Percentiles rank a stretch among this genome's conserved stretches.
Evolutionary conservation across 305 asterid species (phyloP).

Genomic region (Ajuga reptans): DNA sequence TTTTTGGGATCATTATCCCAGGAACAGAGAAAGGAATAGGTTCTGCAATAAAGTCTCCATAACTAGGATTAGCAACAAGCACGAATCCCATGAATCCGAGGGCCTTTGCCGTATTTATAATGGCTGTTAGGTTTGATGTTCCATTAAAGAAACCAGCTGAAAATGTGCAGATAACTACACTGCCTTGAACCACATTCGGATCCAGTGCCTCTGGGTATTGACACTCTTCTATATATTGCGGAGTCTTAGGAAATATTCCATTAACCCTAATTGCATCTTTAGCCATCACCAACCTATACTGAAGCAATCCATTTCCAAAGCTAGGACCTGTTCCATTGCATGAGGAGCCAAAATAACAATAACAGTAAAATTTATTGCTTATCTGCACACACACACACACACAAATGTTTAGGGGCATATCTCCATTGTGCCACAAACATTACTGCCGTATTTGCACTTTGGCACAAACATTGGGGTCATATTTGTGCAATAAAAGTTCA

Average conservation of each 20-base stretch:
- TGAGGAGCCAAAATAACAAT: too few species aligned
- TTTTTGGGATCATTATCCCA: conserved; percentile 69
- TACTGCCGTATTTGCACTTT: too few species aligned
- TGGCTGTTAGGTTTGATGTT: conserved; percentile 45
- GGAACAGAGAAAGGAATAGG: conserved; percentile 78
- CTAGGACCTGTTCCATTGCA: conserved; percentile 43
- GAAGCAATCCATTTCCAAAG: conserved; percentile 50
- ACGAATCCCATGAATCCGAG: conserved; percentile 66
- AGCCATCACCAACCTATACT: conserved; percentile 59
- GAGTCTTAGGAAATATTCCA: conserved; percentile 45
- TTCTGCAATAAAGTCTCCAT: conserved; percentile 81
- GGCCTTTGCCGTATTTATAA: conserved; percentile 49
- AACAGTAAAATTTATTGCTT: too few species aligned
- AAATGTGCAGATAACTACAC: conserved; percentile 76
- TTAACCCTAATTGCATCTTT: conserved; percentile 51
- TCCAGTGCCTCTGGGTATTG: conserved; percentile 72
- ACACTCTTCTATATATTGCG: conserved; percentile 61
- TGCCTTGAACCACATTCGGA: conserved; percentile 45
- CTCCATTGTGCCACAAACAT: too few species aligned
- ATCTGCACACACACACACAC: too few species aligned
- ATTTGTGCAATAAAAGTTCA: too few species aligned
- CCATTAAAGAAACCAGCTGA: conserved; percentile 71
- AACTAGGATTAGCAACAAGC: conserved; percentile 60
- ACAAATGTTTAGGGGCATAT: too few species aligned
- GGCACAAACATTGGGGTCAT: too few species aligned